Base-by-base conservation (phyloP, 371 early-diverging fungal genomes). In the Apophysomyces sp. region DNA sequence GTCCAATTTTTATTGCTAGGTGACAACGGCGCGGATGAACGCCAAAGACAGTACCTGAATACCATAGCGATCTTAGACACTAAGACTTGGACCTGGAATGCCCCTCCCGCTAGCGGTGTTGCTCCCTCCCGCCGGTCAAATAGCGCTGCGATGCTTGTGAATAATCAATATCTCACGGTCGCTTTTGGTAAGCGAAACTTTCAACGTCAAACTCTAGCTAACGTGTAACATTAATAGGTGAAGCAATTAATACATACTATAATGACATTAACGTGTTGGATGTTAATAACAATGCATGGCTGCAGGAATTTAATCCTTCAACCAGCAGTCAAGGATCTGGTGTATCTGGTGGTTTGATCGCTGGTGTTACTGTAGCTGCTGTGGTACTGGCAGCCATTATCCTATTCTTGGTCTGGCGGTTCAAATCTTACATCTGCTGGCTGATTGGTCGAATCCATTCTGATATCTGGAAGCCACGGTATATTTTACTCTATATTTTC, bases 401-500 rank as follows among this genome's bases (percentile, higher is more conserved):
- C 30, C 34, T 75, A 4, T 77, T 80, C 71, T 58, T 77, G 30
- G 55, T 80, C 9, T 80, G 78, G 78, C 67, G 67, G n/a, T 80
- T 77, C 69, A 66, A 73, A 52, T 44, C 66, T 7, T 80, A 76
- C 55, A 44, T 74, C 13, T 63, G 73, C 21, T 76, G 72, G 74
- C 36, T 80, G 7, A 61, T 76, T 24, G 65, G 56, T 2, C 71
- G 73, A 26, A 70, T 77, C 31, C 81, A 80, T 31, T 34, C 57
- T 24, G 81, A 80, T 57, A 72, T 80, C 18, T 80, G 81, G 81
- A 69, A 73, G 49, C 81, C 81, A 51, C 73, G 79, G 73, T 69
- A 69, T 39, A 57, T 52, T 12, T 30, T 4, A n/a, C 12, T 31
- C 2, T 9, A 32, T 51, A 15, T 27, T 16, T 27, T 18, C 15